Conservation (phyloP, 495 filamentous ascomycete genomes). For the Trichocladium antarcticum region DNA sequence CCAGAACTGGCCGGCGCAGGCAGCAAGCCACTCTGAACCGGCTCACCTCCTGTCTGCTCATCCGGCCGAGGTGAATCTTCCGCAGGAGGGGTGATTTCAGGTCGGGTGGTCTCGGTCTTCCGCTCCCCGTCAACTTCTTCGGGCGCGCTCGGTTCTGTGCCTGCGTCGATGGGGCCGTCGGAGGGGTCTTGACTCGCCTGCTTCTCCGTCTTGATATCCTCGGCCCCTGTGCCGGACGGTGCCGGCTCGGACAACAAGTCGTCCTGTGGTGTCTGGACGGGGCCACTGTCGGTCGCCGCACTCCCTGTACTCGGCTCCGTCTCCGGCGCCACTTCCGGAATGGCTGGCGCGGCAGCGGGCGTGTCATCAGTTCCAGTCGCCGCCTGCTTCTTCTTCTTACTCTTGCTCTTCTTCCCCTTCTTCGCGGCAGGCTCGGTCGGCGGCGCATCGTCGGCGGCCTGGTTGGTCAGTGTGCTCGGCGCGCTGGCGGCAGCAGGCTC, state of each 20-base stretch:
- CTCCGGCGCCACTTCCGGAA: neutral
- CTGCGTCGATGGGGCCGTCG: neutral
- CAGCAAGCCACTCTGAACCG: neutral
- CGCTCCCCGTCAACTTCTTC: constrained; percentile 1
- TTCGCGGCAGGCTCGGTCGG: constrained; percentile 7
- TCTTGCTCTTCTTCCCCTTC: constrained; percentile 13
- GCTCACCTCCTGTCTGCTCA: neutral
- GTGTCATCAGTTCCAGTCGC: constrained; percentile 9
- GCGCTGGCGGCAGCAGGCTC: neutral
- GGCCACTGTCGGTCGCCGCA: neutral
- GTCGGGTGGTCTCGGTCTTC: neutral
- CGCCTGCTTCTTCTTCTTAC: constrained; percentile 26
- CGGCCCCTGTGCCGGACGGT: constrained; percentile 16
- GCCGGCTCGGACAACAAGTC: constrained; percentile 8
- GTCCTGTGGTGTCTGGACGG: constrained; percentile 5
- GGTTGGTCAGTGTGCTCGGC: neutral
- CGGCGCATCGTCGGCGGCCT: neutral
- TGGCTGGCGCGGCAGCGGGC: neutral
- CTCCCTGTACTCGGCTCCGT: neutral
- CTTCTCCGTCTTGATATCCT: constrained; percentile 27
- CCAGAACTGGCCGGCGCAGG: neutral
- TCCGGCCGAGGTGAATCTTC: constrained; percentile 1
- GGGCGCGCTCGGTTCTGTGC: neutral
- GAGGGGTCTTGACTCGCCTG: constrained; percentile 11
- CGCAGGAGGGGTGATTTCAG: neutral